Evolutionary conservation across 495 filamentous ascomycete species (phyloP).

Genomic region (Hypoxylon fragiforme): DNA sequence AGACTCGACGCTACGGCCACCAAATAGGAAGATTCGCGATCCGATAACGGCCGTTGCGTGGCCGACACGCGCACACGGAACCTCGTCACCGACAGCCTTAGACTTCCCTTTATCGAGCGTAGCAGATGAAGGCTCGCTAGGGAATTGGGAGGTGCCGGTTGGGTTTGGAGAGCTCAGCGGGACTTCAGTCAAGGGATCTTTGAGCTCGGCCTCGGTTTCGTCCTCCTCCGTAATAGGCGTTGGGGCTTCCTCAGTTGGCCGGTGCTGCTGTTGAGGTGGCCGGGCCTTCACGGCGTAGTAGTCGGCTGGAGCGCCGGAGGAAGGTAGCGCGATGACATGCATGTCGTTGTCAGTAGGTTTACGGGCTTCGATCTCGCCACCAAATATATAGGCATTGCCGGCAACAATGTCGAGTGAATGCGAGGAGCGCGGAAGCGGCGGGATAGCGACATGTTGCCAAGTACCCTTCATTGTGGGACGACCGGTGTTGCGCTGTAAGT

Average conservation of each 20-base stretch:
- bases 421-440: conserved; percentile 65
- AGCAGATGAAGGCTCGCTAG: conserved; percentile 5
- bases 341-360: conserved; percentile 69
- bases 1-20: conserved; percentile 52
- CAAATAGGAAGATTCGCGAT: conserved; percentile 65
- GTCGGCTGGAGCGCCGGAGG: conserved; percentile 55
- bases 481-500: conserved; percentile 14
- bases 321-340: conserved; percentile 65
- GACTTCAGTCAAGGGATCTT: conserved; percentile 32
- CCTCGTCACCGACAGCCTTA: conserved; percentile 36
- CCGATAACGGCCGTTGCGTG: conserved; percentile 63
- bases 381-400: conserved; percentile 71
- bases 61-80: conserved; percentile 57
- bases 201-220: conserved; percentile 36
- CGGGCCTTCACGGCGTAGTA: conserved; percentile 58
- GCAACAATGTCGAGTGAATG: conserved; percentile 70
- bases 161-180: conserved; percentile 21
- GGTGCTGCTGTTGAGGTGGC: conserved; percentile 21
- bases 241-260: conserved; percentile 6
- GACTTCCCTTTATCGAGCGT: conserved; percentile 34
- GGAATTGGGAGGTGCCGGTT: not conserved
- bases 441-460: conserved; percentile 59
- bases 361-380: conserved; percentile 57
- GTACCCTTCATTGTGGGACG: conserved; percentile 54
- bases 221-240: conserved; percentile 46